Evolutionary conservation across 371 early-diverging fungal genomes (phyloP).

Genomic region (Blakeslea trispora): DNA sequence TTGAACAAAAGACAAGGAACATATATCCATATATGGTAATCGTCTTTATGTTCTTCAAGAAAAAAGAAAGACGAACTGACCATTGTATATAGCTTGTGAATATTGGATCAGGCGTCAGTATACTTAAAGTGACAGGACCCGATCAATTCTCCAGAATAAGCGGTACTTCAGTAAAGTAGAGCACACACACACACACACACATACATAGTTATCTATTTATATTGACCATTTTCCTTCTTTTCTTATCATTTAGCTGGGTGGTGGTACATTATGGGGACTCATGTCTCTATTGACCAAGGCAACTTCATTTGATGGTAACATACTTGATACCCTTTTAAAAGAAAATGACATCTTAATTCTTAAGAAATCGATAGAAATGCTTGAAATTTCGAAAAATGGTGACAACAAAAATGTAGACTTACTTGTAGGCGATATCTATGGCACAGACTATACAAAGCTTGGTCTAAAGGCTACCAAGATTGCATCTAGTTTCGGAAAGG

Average conservation of each 20-base stretch:
- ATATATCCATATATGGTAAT: conserved; percentile 79
- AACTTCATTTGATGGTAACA: conserved; percentile 80
- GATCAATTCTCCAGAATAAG: conserved; percentile 83
- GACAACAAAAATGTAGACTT: conserved; percentile 93
- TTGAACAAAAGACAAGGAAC: conserved; percentile 70
- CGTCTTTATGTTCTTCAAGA: conserved; percentile 1
- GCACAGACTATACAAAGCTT: conserved; percentile 80
- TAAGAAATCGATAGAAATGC: conserved; percentile 70
- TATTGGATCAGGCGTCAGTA: conserved; percentile 89
- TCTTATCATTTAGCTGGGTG: conserved; percentile 74
- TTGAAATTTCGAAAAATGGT: conserved; percentile 87
- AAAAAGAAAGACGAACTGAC: neutral
- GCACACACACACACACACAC: no score
- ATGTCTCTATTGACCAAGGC: conserved; percentile 82
- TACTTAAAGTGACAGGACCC: conserved; percentile 77
- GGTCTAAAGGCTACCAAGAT: conserved; percentile 90
- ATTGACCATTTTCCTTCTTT: no score
- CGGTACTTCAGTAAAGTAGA: conserved; percentile 88
- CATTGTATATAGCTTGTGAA: conserved; percentile 69
- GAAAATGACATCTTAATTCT: neutral
- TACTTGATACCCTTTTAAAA: neutral
- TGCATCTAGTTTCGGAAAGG: conserved; percentile 94
- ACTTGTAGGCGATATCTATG: conserved; percentile 97
- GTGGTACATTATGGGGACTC: conserved; percentile 96
- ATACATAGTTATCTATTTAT: no score